Base-by-base conservation (phyloP, 768 basidiomycete genomes). In the Cystofilobasidium ferigula region DNA sequence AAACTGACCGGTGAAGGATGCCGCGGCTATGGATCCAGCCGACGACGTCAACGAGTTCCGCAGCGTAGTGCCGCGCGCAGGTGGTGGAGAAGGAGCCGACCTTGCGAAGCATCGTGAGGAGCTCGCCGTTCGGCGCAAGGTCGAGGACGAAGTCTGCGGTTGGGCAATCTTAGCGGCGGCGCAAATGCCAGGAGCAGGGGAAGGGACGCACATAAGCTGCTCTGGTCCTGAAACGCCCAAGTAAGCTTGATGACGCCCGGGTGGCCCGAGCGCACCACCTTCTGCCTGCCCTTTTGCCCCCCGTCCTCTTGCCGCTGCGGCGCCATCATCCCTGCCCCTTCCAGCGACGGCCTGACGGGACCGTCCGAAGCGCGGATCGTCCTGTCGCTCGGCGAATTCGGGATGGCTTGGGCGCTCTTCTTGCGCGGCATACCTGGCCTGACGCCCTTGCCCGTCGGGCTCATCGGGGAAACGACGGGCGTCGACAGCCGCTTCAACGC, bases 11-110 rank as follows among this genome's bases (percentile, higher is more conserved):
- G 73, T 99, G 95, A 53, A 93, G 85, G 61, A 99, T 85, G 7
- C 88, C 88, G 71, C 86, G 87, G 61, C 81, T 80, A 74, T 98
- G 95, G 82, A 99, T 94, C 76, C 86, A 94, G 54, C 84, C 84
- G 66, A 97, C 78, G 0, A 92, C 87, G 70, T 92, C 89, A 45
- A 92, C 81, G 47, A 98, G 81, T 72, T 95, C 91, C 0, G 94
- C 93, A 1, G 87, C 80, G 74, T 97, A 98, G 75, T 88, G 87
- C 47, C 85, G 82, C 0, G 87, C 81, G 62, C 88, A 93, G 7
- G 77, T 71, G 8, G 86, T 74, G 28, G 88, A 89, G 47, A 99
- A 78, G 0, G 95, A 97, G n/a, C 95, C 95, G 67, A 89, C 78
- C 57, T 61, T 24, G 7, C 58, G 57, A 35, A 60, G 45, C 28